These are phyloP conservation scores for Colletotrichum paranaense DNA, from an alignment of 2,329 filamentous ascomycete genomes.

Conservation along the genomic window DNA sequence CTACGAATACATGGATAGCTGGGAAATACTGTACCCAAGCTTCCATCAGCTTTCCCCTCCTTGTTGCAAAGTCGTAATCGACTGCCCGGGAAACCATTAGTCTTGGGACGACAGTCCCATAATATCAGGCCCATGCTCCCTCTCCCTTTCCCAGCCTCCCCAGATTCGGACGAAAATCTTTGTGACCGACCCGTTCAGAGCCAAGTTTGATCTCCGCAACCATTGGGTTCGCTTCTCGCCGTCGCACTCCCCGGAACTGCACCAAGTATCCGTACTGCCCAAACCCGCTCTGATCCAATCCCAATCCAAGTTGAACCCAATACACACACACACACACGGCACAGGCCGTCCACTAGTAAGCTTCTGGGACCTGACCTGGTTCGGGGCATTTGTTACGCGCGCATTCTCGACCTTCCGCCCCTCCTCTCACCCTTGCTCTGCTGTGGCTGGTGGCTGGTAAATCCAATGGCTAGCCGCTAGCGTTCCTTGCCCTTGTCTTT, in stretches of 20 bases:
- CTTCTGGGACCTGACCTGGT: neutral
- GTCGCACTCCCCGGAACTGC: neutral
- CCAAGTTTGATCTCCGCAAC: conserved; percentile 16
- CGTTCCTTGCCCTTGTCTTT: neutral
- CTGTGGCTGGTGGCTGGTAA: neutral
- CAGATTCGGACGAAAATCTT: conserved; percentile 20
- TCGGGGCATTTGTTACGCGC: neutral
- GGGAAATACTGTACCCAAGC: neutral
- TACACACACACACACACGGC: conserved; percentile 16
- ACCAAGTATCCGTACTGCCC: neutral
- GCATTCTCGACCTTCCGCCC: neutral
- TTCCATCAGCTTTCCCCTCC: neutral
- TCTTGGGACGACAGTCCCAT: neutral
- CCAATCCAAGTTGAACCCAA: neutral
- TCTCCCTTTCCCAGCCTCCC: neutral
- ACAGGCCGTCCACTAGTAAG: conserved; percentile 16
- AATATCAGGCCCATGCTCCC: conserved; percentile 10
- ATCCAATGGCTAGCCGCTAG: neutral
- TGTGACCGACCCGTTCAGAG: conserved; percentile 1
- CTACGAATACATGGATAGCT: too few species aligned
- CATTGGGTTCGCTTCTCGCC: neutral
- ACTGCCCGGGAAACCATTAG: neutral
- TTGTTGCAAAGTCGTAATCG: neutral
- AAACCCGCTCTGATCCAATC: neutral
- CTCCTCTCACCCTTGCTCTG: too few species aligned